Base-by-base conservation (phyloP, 805 yeast genomes). In the Barnettozyma wickerhamii region DNA sequence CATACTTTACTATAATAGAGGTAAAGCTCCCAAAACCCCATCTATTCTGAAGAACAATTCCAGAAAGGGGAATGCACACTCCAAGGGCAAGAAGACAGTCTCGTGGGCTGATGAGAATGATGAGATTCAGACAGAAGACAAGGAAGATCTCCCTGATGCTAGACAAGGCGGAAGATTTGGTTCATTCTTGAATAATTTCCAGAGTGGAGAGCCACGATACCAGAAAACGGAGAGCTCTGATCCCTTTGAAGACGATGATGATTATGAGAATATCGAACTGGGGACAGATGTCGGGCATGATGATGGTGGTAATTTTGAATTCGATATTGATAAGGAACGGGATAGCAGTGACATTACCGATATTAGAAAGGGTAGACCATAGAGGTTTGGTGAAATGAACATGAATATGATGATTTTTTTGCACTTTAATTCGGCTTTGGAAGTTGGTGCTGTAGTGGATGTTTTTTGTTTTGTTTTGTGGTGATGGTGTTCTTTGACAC, bases 101-200 rank as follows among this genome's bases (percentile, higher is more conserved):
- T 60, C 68, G 4, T 62, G 69, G 66, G 67, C 68, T 2, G 67
- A 63, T 45, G 64, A 59, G 30, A 41, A 57, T 27, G 33, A 15
- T 13, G 18, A 10, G 3, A 14, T 26, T 5, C n/a, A n/a, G n/a
- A n/a, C n/a, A n/a, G n/a, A n/a, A n/a, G 41, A 30, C 14, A 61
- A 53, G 39, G 48, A 47, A 10, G 50, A 49, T 2, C 23, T 45
- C 14, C 42, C 19, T 13, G 47, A 40, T n/a, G 33, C 27, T 6
- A 23, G 41, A 4, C 19, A 32, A 10, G 35, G 37, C 6, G 41
- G 37, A 3, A 41, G 43, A 19, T 38, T 48, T 32, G 56, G 52
- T 6, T 45, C 50, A 7, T 50, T 50, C 38, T 40, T 54, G 37
- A 52, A 54, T 40, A 48, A 46, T 36, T 48, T 41, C 42, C 35